phyloP scores from a whole-genome alignment of 192 early-diverging fungal species.

The Entophlyctis helioformis region DNA sequence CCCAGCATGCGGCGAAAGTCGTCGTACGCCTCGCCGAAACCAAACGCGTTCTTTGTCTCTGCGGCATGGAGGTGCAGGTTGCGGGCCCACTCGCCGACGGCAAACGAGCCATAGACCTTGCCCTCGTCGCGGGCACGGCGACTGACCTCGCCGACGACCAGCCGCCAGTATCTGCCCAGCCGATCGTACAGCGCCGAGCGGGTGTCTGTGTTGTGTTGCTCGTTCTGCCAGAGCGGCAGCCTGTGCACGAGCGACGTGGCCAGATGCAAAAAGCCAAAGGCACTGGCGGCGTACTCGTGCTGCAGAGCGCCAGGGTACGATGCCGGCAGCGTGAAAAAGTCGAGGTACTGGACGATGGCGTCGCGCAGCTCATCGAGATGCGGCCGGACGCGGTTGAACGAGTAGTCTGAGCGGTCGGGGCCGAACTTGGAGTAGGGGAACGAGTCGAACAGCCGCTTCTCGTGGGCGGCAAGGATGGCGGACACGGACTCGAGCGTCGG shows the following conservation, averaged over 20 bases:
- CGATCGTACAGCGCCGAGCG: slow-evolving; percentile 53
- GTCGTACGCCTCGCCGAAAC: slow-evolving; percentile 45
- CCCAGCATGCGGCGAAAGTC: slow-evolving; percentile 50
- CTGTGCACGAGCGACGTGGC: slow-evolving; percentile 61
- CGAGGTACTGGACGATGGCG: slow-evolving; percentile 28
- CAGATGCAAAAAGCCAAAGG: slow-evolving; percentile 71
- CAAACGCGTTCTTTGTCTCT: slow-evolving; percentile 35
- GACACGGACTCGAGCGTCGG: slow-evolving; percentile 73
- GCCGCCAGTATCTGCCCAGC: slow-evolving; percentile 64
- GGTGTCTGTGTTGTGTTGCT: slow-evolving; percentile 51
- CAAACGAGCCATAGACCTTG: slow-evolving; percentile 65
- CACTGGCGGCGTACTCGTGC: slow-evolving; percentile 63
- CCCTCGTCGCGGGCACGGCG: slow-evolving; percentile 29
- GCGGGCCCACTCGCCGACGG: slow-evolving; percentile 76
- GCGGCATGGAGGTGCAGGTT: slow-evolving; percentile 55
- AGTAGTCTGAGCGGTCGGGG: slow-evolving; percentile 66
- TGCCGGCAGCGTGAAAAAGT: slow-evolving; percentile 26
- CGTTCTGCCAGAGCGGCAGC: slow-evolving; percentile 69
- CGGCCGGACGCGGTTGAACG: slow-evolving; percentile 73
- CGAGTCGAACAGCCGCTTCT: slow-evolving; percentile 58
- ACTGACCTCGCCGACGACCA: slow-evolving; percentile 59
- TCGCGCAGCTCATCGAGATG: slow-evolving; percentile 58
- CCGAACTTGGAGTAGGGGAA: slow-evolving; percentile 85
- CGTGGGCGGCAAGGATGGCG: slow-evolving; percentile 47
- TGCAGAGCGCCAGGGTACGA: slow-evolving; percentile 65